Base-by-base conservation (phyloP, 2,329 filamentous ascomycete species). In the Alternaria metachromatica region DNA sequence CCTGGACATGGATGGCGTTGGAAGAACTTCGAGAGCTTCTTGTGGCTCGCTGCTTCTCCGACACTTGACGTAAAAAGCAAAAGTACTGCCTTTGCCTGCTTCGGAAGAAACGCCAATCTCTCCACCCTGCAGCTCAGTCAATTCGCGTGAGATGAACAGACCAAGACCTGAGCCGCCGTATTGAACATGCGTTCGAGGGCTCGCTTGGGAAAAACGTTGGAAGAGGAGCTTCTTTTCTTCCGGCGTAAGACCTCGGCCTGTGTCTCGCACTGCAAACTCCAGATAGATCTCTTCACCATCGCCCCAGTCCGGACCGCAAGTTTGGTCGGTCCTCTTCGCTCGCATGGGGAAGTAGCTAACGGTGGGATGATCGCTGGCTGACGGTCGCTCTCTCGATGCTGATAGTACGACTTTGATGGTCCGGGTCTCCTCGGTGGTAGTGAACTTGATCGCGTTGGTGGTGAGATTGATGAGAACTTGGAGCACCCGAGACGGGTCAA, bases 361-460 rank as follows among this genome's bases (percentile, higher is more conserved):
- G 2, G 78, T 74, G 2, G 79, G 76, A 13, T 76, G 72, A n/a
- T 73, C 64, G 41, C 80, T 78, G 8, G 81, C 77, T 4, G 83
- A 83, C 6, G 85, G 85, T 4, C 87, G 82, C 21, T 88, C 81
- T 33, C 80, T 84, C 2, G 89, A 91, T 1, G 89, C 90, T 43
- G 87, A 88, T 3, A 94, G 81, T 2, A 85, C 88, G 21, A 94
- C 87, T 7, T 84, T 84, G 66, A 94, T 93, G 4, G 87, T 87
- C 8, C 89, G 86, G 12, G 83, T 86, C 15, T 84, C 83, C 18
- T 89, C 87, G 0, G 84, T 84, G 37, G 88, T 88, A 1, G 92
- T 95, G 74, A 94, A 95, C 72, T 95, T 95, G 77, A 95, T 89
- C 0, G 92, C 91, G 72, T 95, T 95, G 8, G 91, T 92, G 9